These are phyloP conservation scores for Triticum turgidum DNA, from an alignment of 176 grass and related monocot genomes.

Conservation along the genomic window DNA sequence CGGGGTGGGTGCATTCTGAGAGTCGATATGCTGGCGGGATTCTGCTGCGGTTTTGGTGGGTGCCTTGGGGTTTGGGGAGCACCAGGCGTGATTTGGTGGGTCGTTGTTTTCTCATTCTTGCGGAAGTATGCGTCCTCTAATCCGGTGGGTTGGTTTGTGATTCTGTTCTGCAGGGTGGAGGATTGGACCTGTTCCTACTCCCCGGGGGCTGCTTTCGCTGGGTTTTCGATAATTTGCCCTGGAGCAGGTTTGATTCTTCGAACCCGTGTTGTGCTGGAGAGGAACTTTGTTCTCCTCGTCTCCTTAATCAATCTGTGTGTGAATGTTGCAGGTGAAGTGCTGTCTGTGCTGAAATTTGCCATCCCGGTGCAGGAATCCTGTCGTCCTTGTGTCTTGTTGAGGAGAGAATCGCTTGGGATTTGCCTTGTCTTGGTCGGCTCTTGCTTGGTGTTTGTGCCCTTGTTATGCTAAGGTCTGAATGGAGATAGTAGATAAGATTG, in stretches of 20 bases:
- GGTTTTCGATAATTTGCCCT: background rate
- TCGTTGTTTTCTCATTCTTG: constrained; percentile 29
- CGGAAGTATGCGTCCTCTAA: background rate
- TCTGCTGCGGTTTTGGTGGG: constrained; percentile 3
- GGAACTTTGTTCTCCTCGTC: background rate
- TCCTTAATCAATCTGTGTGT: background rate
- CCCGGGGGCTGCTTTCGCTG: background rate
- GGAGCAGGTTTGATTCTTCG: constrained; percentile 42
- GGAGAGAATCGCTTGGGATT: constrained; percentile 24
- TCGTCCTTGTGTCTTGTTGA: background rate
- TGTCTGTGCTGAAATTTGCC: constrained; percentile 21
- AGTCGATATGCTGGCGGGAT: background rate
- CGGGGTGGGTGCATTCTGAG: constrained; percentile 13
- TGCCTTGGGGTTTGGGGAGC: constrained; percentile 23
- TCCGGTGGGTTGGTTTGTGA: constrained; percentile 23
- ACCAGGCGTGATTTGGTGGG: constrained; percentile 24
- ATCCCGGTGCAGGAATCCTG: constrained; percentile 18
- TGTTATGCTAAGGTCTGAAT: constrained; percentile 42
- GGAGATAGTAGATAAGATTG: constrained; percentile 57
- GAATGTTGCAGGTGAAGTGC: constrained; percentile 15
- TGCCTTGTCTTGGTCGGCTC: background rate
- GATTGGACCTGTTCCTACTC: constrained; percentile 2
- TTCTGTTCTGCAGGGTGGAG: constrained; percentile 31
- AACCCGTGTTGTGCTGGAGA: constrained; percentile 27
- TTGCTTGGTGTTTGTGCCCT: constrained; percentile 4